A percentile compares a stretch with the other conserved stretches of the same genome.
phyloP scores from a whole-genome alignment of 805 yeast genomes.

The Yarrowia yakushimensis region DNA sequence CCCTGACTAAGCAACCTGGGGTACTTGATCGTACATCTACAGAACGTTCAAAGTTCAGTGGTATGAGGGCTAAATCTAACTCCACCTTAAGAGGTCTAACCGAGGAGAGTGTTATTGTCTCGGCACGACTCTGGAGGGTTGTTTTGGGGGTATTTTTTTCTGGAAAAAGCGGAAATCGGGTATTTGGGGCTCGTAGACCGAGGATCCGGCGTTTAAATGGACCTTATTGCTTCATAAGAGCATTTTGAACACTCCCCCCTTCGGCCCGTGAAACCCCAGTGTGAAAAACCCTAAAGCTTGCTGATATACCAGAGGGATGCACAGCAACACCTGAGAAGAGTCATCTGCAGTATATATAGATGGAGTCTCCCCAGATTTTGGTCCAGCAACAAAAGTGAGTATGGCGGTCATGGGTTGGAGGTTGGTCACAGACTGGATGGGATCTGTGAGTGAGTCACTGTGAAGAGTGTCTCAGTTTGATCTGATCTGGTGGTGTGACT shows the following conservation, averaged over 20 bases:
- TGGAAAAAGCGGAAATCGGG: not conserved
- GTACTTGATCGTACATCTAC: too few species aligned
- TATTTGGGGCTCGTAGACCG: not conserved
- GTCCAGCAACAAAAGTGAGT: slow-evolving; percentile 10
- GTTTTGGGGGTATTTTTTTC: not conserved
- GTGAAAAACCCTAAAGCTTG: slow-evolving; percentile 25
- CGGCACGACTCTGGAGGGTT: not conserved
- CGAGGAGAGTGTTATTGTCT: too few species aligned
- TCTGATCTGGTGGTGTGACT: not conserved
- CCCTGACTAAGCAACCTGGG: too few species aligned
- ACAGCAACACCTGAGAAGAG: slow-evolving; percentile 19
- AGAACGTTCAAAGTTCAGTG: too few species aligned
- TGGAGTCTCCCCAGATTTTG: not conserved
- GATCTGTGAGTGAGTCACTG: too few species aligned
- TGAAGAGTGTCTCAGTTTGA: too few species aligned
- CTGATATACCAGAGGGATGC: slow-evolving; percentile 8
- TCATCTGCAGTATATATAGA: slow-evolving; percentile 24
- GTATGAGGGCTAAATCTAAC: too few species aligned
- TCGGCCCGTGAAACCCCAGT: slow-evolving; percentile 13
- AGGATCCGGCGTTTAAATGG: not conserved
- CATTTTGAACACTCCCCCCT: not conserved
- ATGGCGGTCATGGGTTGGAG: too few species aligned
- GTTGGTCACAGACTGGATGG: too few species aligned
- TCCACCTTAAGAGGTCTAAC: too few species aligned
- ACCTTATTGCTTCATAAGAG: too few species aligned